Base-by-base conservation (phyloP, 768 basidiomycete genomes). In the Crucibulum laeve region DNA sequence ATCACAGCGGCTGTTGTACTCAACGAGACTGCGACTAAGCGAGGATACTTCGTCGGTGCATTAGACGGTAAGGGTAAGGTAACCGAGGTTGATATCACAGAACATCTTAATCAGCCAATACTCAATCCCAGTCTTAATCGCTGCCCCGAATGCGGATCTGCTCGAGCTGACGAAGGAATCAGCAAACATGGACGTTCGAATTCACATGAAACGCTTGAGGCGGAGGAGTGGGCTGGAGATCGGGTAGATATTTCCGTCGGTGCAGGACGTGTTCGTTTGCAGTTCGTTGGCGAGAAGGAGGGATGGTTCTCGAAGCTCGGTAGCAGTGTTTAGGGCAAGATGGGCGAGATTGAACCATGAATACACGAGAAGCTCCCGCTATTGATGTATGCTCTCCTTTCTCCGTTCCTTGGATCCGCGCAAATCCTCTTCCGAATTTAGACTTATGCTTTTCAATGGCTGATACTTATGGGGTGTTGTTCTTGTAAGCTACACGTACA, bases 21-120 rank as follows among this genome's bases (percentile, higher is more conserved):
- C 25, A 59, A 52, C 32, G 69, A 69, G 49, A 63, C 60, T 21
- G 53, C 57, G 5, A 53, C 51, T 14, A 47, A 55, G 19, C 53
- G 65, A 24, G 61, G 59, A 5, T 67, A 63, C 42, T 71, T 67
- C 42, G 54, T 69, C 24, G 67, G 68, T 1, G 56, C 57, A 43
- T 49, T 65, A 39, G 60, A 56, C 40, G 50, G 52, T 8, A 15
- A 41, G 14, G 55, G 45, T 24, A 59, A 58, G 42, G 53, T 49
- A 22, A 52, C 50, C 17, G 44, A 48, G 36, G 58, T n/a, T n/a
- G n/a, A n/a, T n/a, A n/a, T n/a, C n/a, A n/a, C n/a, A n/a, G n/a
- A n/a, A n/a, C n/a, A n/a, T n/a, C n/a, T n/a, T n/a, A n/a, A n/a
- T n/a, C n/a, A n/a, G n/a, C n/a, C n/a, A n/a, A n/a, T n/a, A n/a